Evolutionary conservation across 371 early-diverging fungal genomes (phyloP).

Genomic region (Mortierella sp.): DNA sequence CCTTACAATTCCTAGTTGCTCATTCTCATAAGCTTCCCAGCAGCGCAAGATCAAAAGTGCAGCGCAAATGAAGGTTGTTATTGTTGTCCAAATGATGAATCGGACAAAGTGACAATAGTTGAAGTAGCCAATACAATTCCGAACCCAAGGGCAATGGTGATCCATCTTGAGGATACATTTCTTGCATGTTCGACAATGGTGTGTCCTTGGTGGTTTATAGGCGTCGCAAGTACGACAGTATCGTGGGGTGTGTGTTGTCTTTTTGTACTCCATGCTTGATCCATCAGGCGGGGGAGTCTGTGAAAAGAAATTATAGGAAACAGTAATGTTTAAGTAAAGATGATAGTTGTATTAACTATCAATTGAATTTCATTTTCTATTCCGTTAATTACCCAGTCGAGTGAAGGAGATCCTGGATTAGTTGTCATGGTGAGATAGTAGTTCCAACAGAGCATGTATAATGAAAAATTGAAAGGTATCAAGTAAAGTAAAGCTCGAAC

Average conservation of each 20-base stretch:
- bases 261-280: slow-evolving; percentile 41
- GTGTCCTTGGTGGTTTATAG: slow-evolving; percentile 86
- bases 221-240: slow-evolving; percentile 83
- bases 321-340: not conserved
- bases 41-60: slow-evolving; percentile 57
- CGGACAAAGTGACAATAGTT: slow-evolving; percentile 94
- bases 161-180: slow-evolving; percentile 92
- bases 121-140: slow-evolving; percentile 94
- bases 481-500: slow-evolving; percentile 45
- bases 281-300: slow-evolving; percentile 49
- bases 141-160: slow-evolving; percentile 98
- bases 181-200: slow-evolving; percentile 85
- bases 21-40: slow-evolving; percentile 65
- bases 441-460: slow-evolving; percentile 63
- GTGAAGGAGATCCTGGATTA: slow-evolving; percentile 86
- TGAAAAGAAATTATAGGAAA: not conserved
- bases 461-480: slow-evolving; percentile 43
- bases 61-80: slow-evolving; percentile 66
- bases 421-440: slow-evolving; percentile 83
- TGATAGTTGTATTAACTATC: not conserved
- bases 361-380: not conserved
- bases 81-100: slow-evolving; percentile 81
- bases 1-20: slow-evolving; percentile 42
- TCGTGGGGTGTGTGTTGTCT: slow-evolving; percentile 63
- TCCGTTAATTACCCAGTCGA: slow-evolving; percentile 65